phyloP scores from a whole-genome alignment of 2,329 filamentous ascomycete species.

The Beauveria sp. region DNA sequence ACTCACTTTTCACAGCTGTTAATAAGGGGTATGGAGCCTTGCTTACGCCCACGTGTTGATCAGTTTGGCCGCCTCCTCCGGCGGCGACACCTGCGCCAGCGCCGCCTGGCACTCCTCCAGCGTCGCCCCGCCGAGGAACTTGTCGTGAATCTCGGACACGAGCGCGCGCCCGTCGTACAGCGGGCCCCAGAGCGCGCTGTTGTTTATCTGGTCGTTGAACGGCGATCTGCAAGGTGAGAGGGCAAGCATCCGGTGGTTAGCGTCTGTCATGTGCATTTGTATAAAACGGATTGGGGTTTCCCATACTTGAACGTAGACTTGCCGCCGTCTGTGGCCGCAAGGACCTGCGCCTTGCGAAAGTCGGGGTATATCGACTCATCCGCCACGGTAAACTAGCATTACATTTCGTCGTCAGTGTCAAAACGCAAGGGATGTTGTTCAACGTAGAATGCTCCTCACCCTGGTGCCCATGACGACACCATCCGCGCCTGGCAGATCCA shows the following conservation, averaged over 20 bases:
- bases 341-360: conserved; percentile 31
- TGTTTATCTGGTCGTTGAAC: conserved; percentile 35
- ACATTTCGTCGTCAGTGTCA: neutral
- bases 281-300: neutral
- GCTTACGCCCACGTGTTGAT: conserved; percentile 32
- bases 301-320: conserved; percentile 36
- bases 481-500: conserved; percentile 28
- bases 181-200: conserved; percentile 31
- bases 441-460: conserved; percentile 19
- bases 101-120: conserved; percentile 34
- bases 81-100: conserved; percentile 29
- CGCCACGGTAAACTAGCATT: conserved; percentile 33
- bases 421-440: too few relatives aligned
- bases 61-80: conserved; percentile 25
- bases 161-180: conserved; percentile 39
- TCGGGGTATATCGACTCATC: conserved; percentile 35
- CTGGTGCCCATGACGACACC: conserved; percentile 37
- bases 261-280: neutral
- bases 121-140: conserved; percentile 30
- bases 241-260: neutral
- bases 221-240: conserved; percentile 20
- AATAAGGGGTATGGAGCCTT: neutral
- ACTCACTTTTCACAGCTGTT: neutral
- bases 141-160: conserved; percentile 30
- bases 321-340: conserved; percentile 36